A percentile compares a stretch with the other conserved stretches of the same genome.
phyloP scores from a whole-genome alignment of 371 early-diverging fungal species.

The Synchytrium microbalum region DNA sequence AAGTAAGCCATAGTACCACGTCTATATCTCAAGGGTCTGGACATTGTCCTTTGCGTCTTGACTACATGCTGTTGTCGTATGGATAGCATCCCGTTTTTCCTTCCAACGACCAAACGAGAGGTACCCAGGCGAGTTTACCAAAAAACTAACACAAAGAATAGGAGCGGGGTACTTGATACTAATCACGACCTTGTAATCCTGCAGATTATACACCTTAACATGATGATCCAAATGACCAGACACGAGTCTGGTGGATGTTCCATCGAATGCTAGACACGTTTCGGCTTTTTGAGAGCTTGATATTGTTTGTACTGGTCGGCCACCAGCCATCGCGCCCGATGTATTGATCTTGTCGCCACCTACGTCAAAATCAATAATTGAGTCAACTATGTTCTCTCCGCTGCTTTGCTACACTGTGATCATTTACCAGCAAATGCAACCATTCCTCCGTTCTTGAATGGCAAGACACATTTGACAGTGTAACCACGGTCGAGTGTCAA shows the following conservation, averaged over 20 bases:
- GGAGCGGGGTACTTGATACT: constrained; percentile 87
- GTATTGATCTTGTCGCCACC: constrained; percentile 59
- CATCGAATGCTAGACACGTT: constrained; percentile 78
- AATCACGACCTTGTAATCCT: constrained; percentile 77
- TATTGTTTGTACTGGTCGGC: constrained; percentile 61
- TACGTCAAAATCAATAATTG: no score
- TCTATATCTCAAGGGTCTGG: constrained; percentile 2
- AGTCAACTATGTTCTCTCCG: no score
- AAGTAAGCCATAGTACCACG: no score
- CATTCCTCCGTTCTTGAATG: constrained; percentile 77
- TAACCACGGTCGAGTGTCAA: constrained; percentile 76
- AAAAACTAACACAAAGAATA: constrained; percentile 56
- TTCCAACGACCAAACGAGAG: constrained; percentile 83
- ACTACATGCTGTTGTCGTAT: constrained; percentile 65
- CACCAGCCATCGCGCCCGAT: constrained; percentile 80
- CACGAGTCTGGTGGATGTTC: constrained; percentile 61
- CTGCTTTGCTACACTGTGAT: no score
- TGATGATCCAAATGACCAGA: constrained; percentile 91
- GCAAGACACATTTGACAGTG: constrained; percentile 79
- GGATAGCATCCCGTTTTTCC: constrained; percentile 79
- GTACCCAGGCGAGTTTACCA: constrained; percentile 68
- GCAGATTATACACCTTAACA: constrained; percentile 83
- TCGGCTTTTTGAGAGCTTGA: constrained; percentile 92
- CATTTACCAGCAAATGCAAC: constrained; percentile 60
- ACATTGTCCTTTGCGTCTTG: constrained; percentile 24